phyloP scores from a whole-genome alignment of 73 alveolate genomes.

The Uronychia setigera region DNA sequence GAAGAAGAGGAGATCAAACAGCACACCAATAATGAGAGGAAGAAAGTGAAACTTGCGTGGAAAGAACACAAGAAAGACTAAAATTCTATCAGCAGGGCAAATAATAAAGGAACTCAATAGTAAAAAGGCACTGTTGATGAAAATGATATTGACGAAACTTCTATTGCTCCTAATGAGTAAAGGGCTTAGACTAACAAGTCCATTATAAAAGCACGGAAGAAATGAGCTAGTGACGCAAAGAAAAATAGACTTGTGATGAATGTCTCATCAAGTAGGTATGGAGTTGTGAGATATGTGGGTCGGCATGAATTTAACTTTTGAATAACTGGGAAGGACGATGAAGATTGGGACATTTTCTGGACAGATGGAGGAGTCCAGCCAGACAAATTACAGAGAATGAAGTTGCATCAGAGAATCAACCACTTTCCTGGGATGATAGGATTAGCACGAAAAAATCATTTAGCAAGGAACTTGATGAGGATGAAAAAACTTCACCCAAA shows the following conservation, averaged over 20 bases:
- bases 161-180: no score
- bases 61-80: no score
- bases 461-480: conserved; percentile 68
- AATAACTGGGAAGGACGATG: conserved; percentile 25
- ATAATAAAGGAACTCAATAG: neutral
- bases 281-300: conserved; percentile 37
- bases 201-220: neutral
- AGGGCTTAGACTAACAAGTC: no score
- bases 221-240: neutral
- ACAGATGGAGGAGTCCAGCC: conserved; percentile 52
- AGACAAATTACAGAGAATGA: conserved; percentile 54
- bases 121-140: no score
- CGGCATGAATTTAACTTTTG: conserved; percentile 47
- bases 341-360: conserved; percentile 74
- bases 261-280: conserved; percentile 36
- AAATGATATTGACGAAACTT: no score
- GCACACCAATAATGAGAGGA: neutral
- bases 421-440: conserved; percentile 89
- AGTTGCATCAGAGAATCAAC: conserved; percentile 75
- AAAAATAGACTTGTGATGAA: neutral
- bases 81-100: no score
- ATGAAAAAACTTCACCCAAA: conserved; percentile 71
- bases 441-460: conserved; percentile 80
- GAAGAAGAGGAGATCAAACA: neutral
- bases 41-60: no score